Evolutionary conservation across 2,329 filamentous ascomycete species (phyloP), one percentile per base, ranked within the genome.

Genomic region (Aspergillus calidoustus): DNA sequence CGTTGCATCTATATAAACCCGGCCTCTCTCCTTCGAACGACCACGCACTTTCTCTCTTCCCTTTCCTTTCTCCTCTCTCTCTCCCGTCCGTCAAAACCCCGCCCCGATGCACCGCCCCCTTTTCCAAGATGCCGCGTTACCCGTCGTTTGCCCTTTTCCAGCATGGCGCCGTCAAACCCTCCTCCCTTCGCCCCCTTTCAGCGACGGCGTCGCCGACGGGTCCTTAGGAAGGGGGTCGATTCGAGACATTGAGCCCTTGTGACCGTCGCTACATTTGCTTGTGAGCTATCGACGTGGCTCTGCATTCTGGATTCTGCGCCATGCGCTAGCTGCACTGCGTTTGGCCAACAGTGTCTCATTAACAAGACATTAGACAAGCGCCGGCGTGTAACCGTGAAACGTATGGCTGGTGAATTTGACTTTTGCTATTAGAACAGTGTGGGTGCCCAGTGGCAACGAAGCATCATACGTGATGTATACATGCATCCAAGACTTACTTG

Each of bases 1-100:
- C 57, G 25, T 41, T 60, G 57, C 34, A 68, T 71, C 69, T 71
- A 72, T 72, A 70, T 67, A 72, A 70, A 23, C 62, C 65, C 54
- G 51, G 50, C 66, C 49, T 41, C 58, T 63, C 43, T 46, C 43
- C 43, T 17, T 46, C 17, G 17, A 46, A 46, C 17, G 9, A 46
- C 43, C n/a, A 46, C 43, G 43, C 43, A 46, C 43, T 46, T 46
- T 46, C 43, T 46, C 43, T 57, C 68, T 64, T 60, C 65, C 56
- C 64, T 46, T 28, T 28, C 25, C 25, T 28, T 46, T 46, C 43
- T 17, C 7, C 17, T 46, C 43, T 46, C 43, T 23, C 25, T 23
- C 43, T 19, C n/a, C 25, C 25, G 25, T 28, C 25, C 25, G 6
- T 28, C 3, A 28, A 28, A 28, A 8, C n/a, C n/a, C 43, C 17